Evolutionary conservation across 345 rosid genomes (phyloP).

Genomic region (Salix udensis): DNA sequence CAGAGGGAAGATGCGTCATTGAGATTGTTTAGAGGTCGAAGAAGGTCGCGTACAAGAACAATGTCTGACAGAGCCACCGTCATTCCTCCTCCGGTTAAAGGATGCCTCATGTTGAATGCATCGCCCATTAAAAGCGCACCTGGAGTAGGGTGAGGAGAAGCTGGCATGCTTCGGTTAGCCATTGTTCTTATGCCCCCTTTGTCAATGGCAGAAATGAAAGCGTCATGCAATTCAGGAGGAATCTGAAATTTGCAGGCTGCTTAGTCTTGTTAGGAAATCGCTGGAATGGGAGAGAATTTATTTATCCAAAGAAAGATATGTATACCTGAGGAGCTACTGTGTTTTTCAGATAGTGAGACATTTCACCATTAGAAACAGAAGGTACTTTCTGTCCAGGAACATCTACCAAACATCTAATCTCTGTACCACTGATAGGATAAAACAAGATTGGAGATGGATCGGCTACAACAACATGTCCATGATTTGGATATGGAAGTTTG

Average conservation of each 20-base stretch:
- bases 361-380: not conserved
- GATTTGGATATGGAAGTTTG: not conserved
- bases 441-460: slow-evolving; percentile 2
- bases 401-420: not conserved
- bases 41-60: not conserved
- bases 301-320: not conserved
- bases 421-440: not conserved
- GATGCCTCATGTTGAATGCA: slow-evolving; percentile 11
- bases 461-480: not conserved
- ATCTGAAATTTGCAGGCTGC: not conserved
- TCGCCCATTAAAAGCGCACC: not conserved
- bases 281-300: not conserved
- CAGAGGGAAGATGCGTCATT: not conserved
- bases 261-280: no score
- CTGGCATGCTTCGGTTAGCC: not conserved
- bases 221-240: not conserved
- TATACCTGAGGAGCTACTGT: not conserved
- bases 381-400: not conserved
- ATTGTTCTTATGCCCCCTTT: not conserved
- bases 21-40: not conserved
- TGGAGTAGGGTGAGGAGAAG: slow-evolving; percentile 1
- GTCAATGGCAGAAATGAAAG: not conserved
- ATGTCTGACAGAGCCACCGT: not conserved
- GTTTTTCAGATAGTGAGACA: not conserved
- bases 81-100: slow-evolving; percentile 11